A percentile compares a stretch with the other conserved stretches of the same genome.
phyloP scores from a whole-genome alignment of 2,329 filamentous ascomycete genomes.

The Aureobasidium pullulans region DNA sequence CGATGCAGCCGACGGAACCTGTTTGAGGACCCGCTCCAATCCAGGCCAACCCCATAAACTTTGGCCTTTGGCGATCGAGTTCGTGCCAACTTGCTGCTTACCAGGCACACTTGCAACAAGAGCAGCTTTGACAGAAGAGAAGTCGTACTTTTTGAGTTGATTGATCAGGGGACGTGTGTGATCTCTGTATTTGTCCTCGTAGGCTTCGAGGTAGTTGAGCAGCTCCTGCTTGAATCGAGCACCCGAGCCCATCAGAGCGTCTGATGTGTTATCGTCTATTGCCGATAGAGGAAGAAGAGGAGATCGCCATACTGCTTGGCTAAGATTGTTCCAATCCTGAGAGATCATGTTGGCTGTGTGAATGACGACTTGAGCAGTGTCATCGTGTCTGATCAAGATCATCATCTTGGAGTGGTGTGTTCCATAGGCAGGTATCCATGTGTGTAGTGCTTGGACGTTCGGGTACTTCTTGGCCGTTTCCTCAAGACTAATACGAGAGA shows the following conservation, averaged over 20 bases:
- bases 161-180: constrained; percentile 41
- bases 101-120: constrained; percentile 75
- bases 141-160: constrained; percentile 58
- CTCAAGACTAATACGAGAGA: constrained; percentile 49
- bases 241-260: constrained; percentile 50
- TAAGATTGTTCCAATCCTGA: constrained; percentile 83
- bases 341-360: constrained; percentile 90
- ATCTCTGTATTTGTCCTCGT: constrained; percentile 50
- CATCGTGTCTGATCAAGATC: constrained; percentile 70
- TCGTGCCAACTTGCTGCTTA: background rate
- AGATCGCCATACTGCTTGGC: constrained; percentile 73
- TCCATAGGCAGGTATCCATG: constrained; percentile 78
- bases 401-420: constrained; percentile 88
- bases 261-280: background rate
- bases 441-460: constrained; percentile 64
- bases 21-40: constrained; percentile 52
- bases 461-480: constrained; percentile 54
- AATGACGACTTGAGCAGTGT: constrained; percentile 69
- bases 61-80: background rate
- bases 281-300: constrained; percentile 62
- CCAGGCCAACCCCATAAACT: constrained; percentile 67
- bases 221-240: constrained; percentile 68
- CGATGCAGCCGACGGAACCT: constrained; percentile 6
- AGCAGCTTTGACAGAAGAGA: constrained; percentile 59
- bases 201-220: constrained; percentile 62